phyloP scores from a whole-genome alignment of 108 stramenopile genomes.

The Halocafeteria seosinensis region DNA sequence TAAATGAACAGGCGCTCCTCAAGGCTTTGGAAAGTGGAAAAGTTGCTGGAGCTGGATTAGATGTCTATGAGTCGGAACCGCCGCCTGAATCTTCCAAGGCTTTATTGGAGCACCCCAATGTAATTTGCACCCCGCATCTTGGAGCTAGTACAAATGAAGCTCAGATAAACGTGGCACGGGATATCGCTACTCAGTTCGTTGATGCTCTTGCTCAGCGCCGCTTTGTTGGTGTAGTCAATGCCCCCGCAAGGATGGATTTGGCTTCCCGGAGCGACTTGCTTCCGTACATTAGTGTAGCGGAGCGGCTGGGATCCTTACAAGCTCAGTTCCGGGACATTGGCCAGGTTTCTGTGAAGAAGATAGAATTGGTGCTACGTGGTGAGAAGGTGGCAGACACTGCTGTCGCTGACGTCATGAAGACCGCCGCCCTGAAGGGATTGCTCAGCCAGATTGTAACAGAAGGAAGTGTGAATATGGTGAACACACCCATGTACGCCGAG shows the following conservation, averaged over 20 bases:
- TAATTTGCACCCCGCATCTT: slow-evolving; percentile 72
- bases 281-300: slow-evolving; percentile 27
- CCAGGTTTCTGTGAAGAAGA: slow-evolving; percentile 11
- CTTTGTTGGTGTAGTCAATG: slow-evolving; percentile 70
- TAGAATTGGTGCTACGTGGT: slow-evolving; percentile 25
- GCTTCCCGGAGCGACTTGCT: neutral
- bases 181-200: slow-evolving; percentile 69
- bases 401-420: slow-evolving; percentile 28
- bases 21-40: slow-evolving; percentile 54
- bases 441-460: neutral
- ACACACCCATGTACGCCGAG: neutral
- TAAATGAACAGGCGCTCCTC: slow-evolving; percentile 69
- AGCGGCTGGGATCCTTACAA: slow-evolving; percentile 37
- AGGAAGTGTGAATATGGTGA: neutral
- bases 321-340: slow-evolving; percentile 35
- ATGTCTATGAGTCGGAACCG: slow-evolving; percentile 15
- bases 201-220: slow-evolving; percentile 62
- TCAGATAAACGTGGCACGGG: slow-evolving; percentile 70
- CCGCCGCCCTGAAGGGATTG: slow-evolving; percentile 33
- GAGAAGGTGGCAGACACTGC: slow-evolving; percentile 25
- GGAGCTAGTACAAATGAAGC: slow-evolving; percentile 89
- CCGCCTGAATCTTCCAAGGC: slow-evolving; percentile 2
- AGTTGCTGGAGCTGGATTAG: slow-evolving; percentile 24
- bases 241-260: slow-evolving; percentile 31
- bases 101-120: slow-evolving; percentile 60